These are phyloP conservation scores for Trichoderma lentiforme DNA, from an alignment of 2,329 filamentous ascomycete genomes.

Conservation along the genomic window DNA sequence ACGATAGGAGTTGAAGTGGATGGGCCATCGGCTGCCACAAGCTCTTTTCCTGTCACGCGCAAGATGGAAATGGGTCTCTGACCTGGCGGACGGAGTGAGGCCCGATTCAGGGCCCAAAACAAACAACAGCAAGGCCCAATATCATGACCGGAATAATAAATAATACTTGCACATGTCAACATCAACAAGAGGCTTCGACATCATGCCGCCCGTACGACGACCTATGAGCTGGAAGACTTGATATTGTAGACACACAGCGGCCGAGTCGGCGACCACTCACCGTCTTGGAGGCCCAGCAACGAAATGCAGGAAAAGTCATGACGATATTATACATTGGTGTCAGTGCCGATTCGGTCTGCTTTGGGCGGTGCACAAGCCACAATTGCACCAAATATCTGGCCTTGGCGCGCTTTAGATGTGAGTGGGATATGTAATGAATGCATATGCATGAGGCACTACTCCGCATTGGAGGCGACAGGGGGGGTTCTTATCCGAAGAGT, in stretches of 20 bases:
- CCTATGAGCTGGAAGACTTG: not conserved
- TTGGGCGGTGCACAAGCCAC: slow-evolving; percentile 16
- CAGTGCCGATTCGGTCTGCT: slow-evolving; percentile 6
- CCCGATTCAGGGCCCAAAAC: not conserved
- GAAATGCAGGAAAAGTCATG: not conserved
- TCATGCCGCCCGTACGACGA: not conserved
- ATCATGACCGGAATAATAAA: not conserved
- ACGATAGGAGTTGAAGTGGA: not conserved
- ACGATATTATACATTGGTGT: slow-evolving; percentile 18
- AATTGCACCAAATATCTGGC: slow-evolving; percentile 3
- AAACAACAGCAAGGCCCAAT: slow-evolving; percentile 1
- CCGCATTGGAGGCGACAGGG: not conserved
- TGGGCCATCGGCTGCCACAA: slow-evolving; percentile 9
- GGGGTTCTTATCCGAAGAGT: not conserved
- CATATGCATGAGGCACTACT: slow-evolving; percentile 1
- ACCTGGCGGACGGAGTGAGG: not conserved
- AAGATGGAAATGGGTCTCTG: not conserved
- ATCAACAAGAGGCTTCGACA: not conserved
- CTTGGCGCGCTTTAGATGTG: slow-evolving; percentile 1
- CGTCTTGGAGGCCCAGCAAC: not conserved
- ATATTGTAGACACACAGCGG: not conserved
- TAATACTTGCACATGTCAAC: not conserved
- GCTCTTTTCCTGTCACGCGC: slow-evolving; percentile 2
- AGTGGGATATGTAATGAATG: not conserved
- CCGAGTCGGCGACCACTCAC: not conserved